Conservation (phyloP, 139 green algal genomes). For the Chlorella sp. region DNA sequence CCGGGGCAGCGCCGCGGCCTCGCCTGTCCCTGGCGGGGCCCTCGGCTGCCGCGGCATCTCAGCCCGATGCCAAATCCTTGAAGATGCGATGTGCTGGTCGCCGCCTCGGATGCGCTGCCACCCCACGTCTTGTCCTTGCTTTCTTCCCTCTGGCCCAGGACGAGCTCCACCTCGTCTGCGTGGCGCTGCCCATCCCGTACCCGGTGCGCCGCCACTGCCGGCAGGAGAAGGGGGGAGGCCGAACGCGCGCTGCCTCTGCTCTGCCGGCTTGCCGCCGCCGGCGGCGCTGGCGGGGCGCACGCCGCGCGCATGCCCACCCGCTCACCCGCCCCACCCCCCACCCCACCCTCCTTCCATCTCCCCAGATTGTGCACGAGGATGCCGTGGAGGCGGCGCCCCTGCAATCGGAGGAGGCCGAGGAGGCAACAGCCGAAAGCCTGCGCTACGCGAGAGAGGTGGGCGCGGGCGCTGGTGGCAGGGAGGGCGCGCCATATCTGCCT, state of each 20-base stretch:
- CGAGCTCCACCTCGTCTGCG: slow-evolving; percentile 58
- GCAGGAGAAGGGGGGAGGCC: neutral
- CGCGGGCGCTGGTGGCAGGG: slow-evolving; percentile 6
- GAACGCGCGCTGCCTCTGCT: no score
- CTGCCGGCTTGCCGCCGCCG: no score
- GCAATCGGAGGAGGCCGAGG: slow-evolving; percentile 12
- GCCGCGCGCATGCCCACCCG: no score
- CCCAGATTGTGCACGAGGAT: slow-evolving; percentile 33
- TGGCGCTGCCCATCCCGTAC: slow-evolving; percentile 55
- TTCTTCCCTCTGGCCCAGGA: slow-evolving; percentile 22
- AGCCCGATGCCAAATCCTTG: no score
- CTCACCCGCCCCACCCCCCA: no score
- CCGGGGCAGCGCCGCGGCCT: no score
- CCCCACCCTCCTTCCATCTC: no score
- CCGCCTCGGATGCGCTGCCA: neutral
- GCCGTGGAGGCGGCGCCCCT: slow-evolving; percentile 27
- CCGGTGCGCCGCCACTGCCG: slow-evolving; percentile 36
- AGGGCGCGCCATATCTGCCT: no score
- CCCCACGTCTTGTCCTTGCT: neutral
- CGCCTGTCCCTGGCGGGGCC: no score
- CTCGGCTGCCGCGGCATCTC: no score
- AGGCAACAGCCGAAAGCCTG: slow-evolving; percentile 6
- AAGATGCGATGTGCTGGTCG: no score
- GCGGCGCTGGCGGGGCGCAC: no score
- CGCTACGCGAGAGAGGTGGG: slow-evolving; percentile 17